phyloP scores from a whole-genome alignment of 345 rosid genomes.

The Iberis pinnata region DNA sequence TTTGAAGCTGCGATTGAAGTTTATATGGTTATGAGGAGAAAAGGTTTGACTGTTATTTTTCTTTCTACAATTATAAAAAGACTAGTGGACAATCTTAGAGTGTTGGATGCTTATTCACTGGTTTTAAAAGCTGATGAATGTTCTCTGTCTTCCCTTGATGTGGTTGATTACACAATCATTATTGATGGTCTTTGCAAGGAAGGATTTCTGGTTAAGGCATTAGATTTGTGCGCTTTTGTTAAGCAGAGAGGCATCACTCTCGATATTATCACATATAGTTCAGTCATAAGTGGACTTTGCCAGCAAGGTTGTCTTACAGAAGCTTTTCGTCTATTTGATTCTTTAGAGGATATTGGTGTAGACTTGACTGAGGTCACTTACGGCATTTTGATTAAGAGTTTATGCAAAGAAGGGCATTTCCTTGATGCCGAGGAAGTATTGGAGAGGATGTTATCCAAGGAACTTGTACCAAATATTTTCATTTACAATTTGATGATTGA shows the following conservation, averaged over 20 bases:
- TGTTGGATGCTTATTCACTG: slow-evolving; percentile 57
- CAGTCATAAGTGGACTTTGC: slow-evolving; percentile 65
- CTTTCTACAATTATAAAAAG: slow-evolving; percentile 38
- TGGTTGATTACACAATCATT: slow-evolving; percentile 52
- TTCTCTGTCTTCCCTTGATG: slow-evolving; percentile 43
- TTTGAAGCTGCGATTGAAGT: slow-evolving; percentile 40
- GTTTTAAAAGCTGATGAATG: slow-evolving; percentile 36
- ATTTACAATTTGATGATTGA: slow-evolving; percentile 60
- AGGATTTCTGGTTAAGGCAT: slow-evolving; percentile 52
- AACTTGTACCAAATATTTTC: slow-evolving; percentile 38
- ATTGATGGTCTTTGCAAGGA: slow-evolving; percentile 66
- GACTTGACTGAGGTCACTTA: slow-evolving; percentile 59
- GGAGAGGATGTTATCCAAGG: slow-evolving; percentile 48
- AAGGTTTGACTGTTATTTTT: slow-evolving; percentile 27
- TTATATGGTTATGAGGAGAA: slow-evolving; percentile 43
- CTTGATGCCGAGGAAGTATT: slow-evolving; percentile 55
- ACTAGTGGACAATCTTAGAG: slow-evolving; percentile 44
- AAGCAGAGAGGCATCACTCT: slow-evolving; percentile 43
- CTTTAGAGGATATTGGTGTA: slow-evolving; percentile 52
- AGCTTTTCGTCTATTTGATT: slow-evolving; percentile 83
- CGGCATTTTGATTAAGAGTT: slow-evolving; percentile 50
- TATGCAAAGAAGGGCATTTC: slow-evolving; percentile 64
- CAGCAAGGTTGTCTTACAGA: slow-evolving; percentile 70
- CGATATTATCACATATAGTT: slow-evolving; percentile 62
- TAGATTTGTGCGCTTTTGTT: slow-evolving; percentile 53